Evolutionary conservation across 23 red algal genomes (phyloP).

Genomic region (Agarophyton chilense): DNA sequence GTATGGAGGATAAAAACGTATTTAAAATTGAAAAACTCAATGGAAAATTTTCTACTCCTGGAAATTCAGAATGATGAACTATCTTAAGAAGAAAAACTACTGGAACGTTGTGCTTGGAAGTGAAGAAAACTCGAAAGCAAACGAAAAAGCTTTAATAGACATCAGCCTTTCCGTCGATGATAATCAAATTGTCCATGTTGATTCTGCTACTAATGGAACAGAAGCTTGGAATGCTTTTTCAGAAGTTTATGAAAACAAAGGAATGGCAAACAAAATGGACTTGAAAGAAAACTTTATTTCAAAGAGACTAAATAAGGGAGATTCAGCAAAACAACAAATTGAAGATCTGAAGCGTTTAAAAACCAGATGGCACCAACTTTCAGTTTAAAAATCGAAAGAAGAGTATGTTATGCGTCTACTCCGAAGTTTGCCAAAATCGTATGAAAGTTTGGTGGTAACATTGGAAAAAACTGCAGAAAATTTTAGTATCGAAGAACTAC

Average conservation of each 20-base stretch:
- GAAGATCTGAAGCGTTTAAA: not conserved
- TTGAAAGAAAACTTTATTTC: not conserved
- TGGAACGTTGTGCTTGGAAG: not conserved
- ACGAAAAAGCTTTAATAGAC: not conserved
- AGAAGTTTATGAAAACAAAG: not conserved
- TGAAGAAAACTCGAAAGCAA: not conserved
- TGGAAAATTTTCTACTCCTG: not conserved
- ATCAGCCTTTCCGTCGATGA: not conserved
- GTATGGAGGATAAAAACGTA: not conserved
- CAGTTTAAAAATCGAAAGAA: too few species aligned
- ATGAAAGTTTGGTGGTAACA: too few species aligned
- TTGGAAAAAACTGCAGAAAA: not conserved
- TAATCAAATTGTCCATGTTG: too few species aligned
- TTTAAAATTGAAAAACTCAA: constrained; percentile 22
- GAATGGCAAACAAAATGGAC: not conserved
- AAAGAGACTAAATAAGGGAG: not conserved
- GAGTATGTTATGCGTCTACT: too few species aligned
- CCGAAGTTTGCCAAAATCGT: too few species aligned
- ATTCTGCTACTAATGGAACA: not conserved
- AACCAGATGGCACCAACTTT: too few species aligned
- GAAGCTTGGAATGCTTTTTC: not conserved
- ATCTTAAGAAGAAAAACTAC: too few species aligned
- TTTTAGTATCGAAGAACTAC: not conserved
- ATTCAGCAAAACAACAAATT: not conserved
- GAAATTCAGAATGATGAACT: too few species aligned